Evolutionary conservation across 2,329 filamentous ascomycete genomes (phyloP), one percentile per base, ranked within the genome.

Genomic region (Phyllosticta citriasiana): DNA sequence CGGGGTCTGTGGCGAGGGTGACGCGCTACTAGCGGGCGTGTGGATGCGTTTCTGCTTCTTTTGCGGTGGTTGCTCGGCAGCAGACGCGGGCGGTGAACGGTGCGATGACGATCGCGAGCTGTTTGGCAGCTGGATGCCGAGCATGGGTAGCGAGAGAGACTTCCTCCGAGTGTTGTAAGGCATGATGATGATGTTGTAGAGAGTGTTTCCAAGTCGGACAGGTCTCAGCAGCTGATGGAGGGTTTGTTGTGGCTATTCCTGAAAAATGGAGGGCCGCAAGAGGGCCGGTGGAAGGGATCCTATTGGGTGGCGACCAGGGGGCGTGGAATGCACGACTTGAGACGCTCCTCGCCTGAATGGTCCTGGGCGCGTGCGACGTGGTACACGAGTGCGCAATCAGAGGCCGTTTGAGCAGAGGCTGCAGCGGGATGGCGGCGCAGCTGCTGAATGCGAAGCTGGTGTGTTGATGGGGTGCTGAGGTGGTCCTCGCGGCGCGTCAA

Each of bases 151-250:
- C 65, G 92, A 97, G 67, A 99, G 80, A 72, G 91, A 96, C 81
- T 97, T 97, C 76, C 92, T 88, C 77, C 93, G 89, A 67, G 93
- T 97, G 77, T 97, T 96, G 82, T 97, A 97, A 72, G 88, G 88
- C 91, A 96, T 96, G 70, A 22, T 22, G 70, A 22, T 22, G 19
- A 12, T 25, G 60, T 30, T 12, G 52, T 33, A 24, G 55, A 62
- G 63, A 55, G 47, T 53, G 30, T 50, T 24, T 22, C 53, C 51
- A 47, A 59, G 63, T 55, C 63, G 60, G 69, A 64, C 61, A 57
- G 66, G 64, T 63, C 63, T 63, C 64, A 62, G 67, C 62, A 63
- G 57, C 30, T 33, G 30, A 26, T 33, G 22, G 22, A 57, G 50
- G 27, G 51, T 50, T 61, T 61, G 59, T 61, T 61, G 59, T 61